Conservation (phyloP, 2,329 filamentous ascomycete species). For the Colletotrichum sp. region DNA sequence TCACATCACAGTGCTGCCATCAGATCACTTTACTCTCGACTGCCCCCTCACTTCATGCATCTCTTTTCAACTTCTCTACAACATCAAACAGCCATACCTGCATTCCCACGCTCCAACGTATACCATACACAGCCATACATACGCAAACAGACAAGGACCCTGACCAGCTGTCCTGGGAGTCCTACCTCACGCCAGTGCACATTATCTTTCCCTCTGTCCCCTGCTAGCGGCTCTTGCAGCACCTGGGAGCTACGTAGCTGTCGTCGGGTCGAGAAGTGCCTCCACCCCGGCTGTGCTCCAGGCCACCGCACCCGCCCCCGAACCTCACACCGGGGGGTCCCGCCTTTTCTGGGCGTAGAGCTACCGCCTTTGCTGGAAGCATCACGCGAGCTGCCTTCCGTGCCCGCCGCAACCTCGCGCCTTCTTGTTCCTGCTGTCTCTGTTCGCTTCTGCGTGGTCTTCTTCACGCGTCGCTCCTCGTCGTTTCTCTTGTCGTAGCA, state of each 20-base stretch:
- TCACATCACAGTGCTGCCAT: background rate
- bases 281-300: constrained; percentile 2
- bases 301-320: constrained; percentile 12
- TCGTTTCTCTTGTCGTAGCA: constrained; percentile 8
- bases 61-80: background rate
- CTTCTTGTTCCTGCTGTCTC: background rate
- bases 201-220: background rate
- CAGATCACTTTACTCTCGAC: background rate
- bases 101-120: background rate
- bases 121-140: background rate
- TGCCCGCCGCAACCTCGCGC: background rate
- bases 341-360: constrained; percentile 11
- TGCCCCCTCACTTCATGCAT: background rate
- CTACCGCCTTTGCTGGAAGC: constrained; percentile 10
- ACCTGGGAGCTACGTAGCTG: background rate
- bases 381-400: constrained; percentile 21
- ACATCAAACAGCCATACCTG: background rate
- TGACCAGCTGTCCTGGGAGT: background rate
- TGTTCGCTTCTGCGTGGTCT: constrained; percentile 3
- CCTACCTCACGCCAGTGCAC: background rate
- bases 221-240: constrained; percentile 3
- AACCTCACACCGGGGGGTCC: constrained; percentile 17
- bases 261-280: constrained; percentile 1
- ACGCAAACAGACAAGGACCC: constrained; percentile 8
- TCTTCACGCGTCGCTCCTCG: background rate